Evolutionary conservation across 768 basidiomycete species (phyloP), one percentile per base, ranked within the genome.

Genomic region (Psilocybe subaeruginosa): DNA sequence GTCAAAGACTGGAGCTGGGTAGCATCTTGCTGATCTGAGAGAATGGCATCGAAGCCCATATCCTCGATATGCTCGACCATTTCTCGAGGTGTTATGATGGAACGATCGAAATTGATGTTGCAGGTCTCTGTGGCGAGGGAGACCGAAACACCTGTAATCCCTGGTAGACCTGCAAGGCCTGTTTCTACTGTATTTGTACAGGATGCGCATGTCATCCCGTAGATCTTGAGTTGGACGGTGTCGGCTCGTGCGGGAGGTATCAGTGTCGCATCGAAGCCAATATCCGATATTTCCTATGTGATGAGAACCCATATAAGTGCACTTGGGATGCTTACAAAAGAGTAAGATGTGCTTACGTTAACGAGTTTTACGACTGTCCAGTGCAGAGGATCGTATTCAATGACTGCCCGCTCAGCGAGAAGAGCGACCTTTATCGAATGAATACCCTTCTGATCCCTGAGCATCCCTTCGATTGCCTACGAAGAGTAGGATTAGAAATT

Each of bases 361-460:
- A 93, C 79, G 56, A 99, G 83, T 72, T 91, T 94, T 50, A 88
- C 91, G 8, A 85, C 75, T 35, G 81, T 84, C 97, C 97, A 99
- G n/a, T 77, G 70, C 0, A 77, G 69, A 1, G 92, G 86, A 68
- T 99, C 95, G 68, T 91, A 99, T 72, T 97, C 95, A 64, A 99
- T 78, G 49, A 93, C 83, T 3, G 89, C 97, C 12, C 97, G 88
- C 74, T 99, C 97, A 11, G 97, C 94, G 27, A 99, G 83, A n/a
- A 99, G 83, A 23, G 96, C 96, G n/a, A 99, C 95, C 71, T 95
- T 94, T 62, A 97, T 77, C 9, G 90, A 92, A 62, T 87, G 77
- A 54, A 99, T 95, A n/a, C 97, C 97, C n/a, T 86, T 77, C 72
- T 96, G 93, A 16, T 79, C 80, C 69, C 88, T 80, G 19, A 97